Evolutionary conservation across 2,329 filamentous ascomycete species (phyloP), one percentile per base, ranked within the genome.

Genomic region (Hypocreales sp.): DNA sequence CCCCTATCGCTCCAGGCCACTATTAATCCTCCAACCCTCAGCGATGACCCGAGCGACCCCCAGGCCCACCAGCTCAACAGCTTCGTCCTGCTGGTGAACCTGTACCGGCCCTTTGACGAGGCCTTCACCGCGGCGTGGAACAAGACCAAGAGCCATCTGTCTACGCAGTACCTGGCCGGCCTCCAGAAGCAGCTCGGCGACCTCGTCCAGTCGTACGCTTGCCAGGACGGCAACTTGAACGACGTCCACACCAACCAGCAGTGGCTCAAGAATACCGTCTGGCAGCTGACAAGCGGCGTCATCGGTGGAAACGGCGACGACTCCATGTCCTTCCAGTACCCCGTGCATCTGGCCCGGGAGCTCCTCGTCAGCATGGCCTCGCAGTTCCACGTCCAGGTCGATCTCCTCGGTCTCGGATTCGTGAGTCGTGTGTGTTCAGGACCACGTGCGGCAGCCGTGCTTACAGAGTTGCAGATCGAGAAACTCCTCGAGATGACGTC

Each of bases 401-500:
- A 87, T 36, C 59, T 86, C 4, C 64, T 86, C 37, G 78, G 76
- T 12, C 67, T 80, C 21, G 78, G 78, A 15, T 49, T 92, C 50
- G 78, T 81, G 55, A 48, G 72, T 58, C 11, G 9, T n/a, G n/a
- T n/a, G n/a, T n/a, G n/a, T n/a, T n/a, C n/a, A n/a, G n/a, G n/a
- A n/a, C n/a, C n/a, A n/a, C n/a, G n/a, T n/a, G n/a, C n/a, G n/a
- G n/a, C n/a, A n/a, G n/a, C n/a, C n/a, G n/a, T n/a, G n/a, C n/a
- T n/a, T n/a, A n/a, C n/a, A n/a, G n/a, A n/a, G n/a, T 9, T 16
- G 1, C 39, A 76, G 69, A 72, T 90, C 33, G 80, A 86, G 45
- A 87, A 87, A 46, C 55, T 92, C 9, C 69, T 90, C 40, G 78
- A 86, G 38, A 68, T 86, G 20, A 72, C 79, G 9, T 78, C 68